Evolutionary conservation across 768 basidiomycete species (phyloP).

Genomic region (Mycena galericulata): DNA sequence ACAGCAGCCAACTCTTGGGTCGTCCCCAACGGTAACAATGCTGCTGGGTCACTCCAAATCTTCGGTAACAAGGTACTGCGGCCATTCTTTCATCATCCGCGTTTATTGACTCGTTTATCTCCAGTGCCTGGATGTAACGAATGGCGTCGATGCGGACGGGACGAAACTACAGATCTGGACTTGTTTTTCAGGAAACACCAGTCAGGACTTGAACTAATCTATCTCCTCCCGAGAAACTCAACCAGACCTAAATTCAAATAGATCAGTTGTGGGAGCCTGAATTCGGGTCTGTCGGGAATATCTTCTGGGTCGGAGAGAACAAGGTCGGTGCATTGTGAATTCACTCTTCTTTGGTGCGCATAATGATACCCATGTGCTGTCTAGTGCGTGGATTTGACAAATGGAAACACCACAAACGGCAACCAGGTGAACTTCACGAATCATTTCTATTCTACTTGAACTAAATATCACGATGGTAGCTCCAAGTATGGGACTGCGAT

Average conservation of each 20-base stretch:
- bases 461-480: slow-evolving; percentile 13
- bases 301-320: slow-evolving; percentile 28
- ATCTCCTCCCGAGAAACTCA: slow-evolving; percentile 1
- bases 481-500: too few species aligned
- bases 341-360: slow-evolving; percentile 17
- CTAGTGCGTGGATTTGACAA: slow-evolving; percentile 26
- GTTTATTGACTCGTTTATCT: slow-evolving; percentile 15
- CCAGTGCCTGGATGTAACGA: slow-evolving; percentile 39
- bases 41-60: slow-evolving; percentile 33
- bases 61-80: slow-evolving; percentile 30
- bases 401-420: slow-evolving; percentile 24
- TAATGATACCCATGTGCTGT: slow-evolving; percentile 13
- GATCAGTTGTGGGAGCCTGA: slow-evolving; percentile 28
- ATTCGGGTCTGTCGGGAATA: slow-evolving; percentile 25
- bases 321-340: slow-evolving; percentile 26
- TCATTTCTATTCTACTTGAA: slow-evolving; percentile 9
- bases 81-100: not conserved
- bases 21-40: slow-evolving; percentile 22
- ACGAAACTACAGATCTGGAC: slow-evolving; percentile 43
- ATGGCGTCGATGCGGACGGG: slow-evolving; percentile 38
- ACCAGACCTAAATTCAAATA: slow-evolving; percentile 18
- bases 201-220: slow-evolving; percentile 32
- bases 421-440: slow-evolving; percentile 15
- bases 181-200: slow-evolving; percentile 34
- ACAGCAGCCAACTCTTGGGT: slow-evolving; percentile 29